A percentile compares a stretch with the other conserved stretches of the same genome.
phyloP scores from a whole-genome alignment of 805 yeast genomes.

The Soucietia sequanensis region DNA sequence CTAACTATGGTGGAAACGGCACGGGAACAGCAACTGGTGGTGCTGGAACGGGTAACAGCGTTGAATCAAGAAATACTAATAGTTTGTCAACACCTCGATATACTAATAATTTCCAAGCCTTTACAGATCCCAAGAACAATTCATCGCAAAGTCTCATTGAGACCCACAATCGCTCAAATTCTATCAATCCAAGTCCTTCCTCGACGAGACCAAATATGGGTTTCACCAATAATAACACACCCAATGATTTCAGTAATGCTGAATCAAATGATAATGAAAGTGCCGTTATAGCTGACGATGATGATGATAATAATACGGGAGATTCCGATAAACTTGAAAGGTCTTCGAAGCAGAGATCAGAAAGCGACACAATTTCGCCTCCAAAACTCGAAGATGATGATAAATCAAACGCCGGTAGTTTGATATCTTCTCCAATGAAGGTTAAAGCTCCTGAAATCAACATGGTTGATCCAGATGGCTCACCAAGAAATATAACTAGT shows the following conservation, averaged over 20 bases:
- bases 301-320: constrained; percentile 5
- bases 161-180: too few relatives aligned
- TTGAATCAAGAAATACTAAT: constrained; percentile 7
- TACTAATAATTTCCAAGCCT: constrained; percentile 4
- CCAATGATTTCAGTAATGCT: background rate
- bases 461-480: background rate
- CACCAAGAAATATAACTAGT: background rate
- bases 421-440: background rate
- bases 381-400: too few relatives aligned
- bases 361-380: too few relatives aligned
- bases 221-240: background rate
- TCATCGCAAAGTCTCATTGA: constrained; percentile 20
- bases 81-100: background rate
- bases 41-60: constrained; percentile 9
- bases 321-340: too few relatives aligned
- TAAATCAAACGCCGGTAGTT: background rate
- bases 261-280: constrained; percentile 16
- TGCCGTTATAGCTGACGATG: constrained; percentile 23
- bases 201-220: constrained; percentile 9
- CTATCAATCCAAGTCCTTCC: constrained; percentile 20
- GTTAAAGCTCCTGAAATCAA: background rate
- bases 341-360: too few relatives aligned
- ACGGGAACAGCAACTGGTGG: constrained; percentile 9
- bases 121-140: constrained; percentile 13
- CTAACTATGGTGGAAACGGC: constrained; percentile 30